phyloP scores from a whole-genome alignment of 2,329 filamentous ascomycete species.

The Cladosporium oxysporum region DNA sequence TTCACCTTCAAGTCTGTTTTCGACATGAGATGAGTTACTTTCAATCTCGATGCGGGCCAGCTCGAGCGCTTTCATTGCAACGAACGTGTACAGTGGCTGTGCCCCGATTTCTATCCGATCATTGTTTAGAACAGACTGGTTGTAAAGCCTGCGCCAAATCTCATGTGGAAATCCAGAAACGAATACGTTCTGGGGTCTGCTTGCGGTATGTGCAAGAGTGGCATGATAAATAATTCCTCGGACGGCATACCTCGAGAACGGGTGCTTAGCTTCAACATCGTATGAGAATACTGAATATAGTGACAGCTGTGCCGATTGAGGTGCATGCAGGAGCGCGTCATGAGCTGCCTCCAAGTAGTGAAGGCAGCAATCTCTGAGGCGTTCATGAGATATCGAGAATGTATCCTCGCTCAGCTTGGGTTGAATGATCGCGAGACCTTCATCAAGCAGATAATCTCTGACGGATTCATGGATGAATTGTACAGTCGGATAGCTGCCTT shows the following conservation, averaged over 20 bases:
- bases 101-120: background rate
- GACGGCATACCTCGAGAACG: background rate
- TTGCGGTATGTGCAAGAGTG: background rate
- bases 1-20: background rate
- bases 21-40: background rate
- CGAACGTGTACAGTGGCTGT: background rate
- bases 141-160: background rate
- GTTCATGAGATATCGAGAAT: constrained; percentile 21
- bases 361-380: constrained; percentile 24
- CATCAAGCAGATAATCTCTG: constrained; percentile 48
- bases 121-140: background rate
- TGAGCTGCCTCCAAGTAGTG: background rate
- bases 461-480: constrained; percentile 60
- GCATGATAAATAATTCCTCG: background rate
- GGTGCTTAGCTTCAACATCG: background rate
- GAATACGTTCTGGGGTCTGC: background rate
- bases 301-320: too few species aligned
- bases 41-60: background rate
- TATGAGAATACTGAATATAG: too few species aligned
- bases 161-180: background rate
- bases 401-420: constrained; percentile 20
- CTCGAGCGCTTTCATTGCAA: background rate
- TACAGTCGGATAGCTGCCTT: constrained; percentile 35
- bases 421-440: constrained; percentile 36
- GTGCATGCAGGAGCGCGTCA: background rate